Percentiles rank a stretch among this genome's conserved stretches.
Evolutionary conservation across 306 rosid genomes (phyloP).

Genomic region (Glycine latifolia): DNA sequence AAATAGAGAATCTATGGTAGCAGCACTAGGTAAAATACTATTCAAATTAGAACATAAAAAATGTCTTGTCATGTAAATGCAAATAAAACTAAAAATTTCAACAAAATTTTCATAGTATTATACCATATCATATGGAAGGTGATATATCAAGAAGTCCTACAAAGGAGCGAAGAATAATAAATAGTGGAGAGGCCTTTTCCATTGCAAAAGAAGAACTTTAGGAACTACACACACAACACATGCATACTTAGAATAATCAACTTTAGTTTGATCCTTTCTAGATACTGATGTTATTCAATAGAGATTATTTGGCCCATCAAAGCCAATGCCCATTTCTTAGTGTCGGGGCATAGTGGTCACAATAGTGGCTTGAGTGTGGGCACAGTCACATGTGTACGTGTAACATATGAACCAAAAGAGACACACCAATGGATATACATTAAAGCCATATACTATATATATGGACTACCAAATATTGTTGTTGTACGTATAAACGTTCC

Average conservation of each 20-base stretch:
- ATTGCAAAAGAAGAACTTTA: constrained; percentile 37
- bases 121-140: constrained; percentile 41
- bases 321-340: constrained; percentile 45
- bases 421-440: constrained; percentile 35
- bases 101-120: too few species aligned
- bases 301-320: constrained; percentile 52
- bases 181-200: constrained; percentile 58
- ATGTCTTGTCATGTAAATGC: too few species aligned
- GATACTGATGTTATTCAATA: constrained; percentile 55
- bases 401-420: constrained; percentile 41
- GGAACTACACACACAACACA: constrained; percentile 43
- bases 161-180: constrained; percentile 41
- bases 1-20: constrained; percentile 10
- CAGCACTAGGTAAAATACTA: neutral
- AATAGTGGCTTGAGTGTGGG: constrained; percentile 37
- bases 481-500: constrained; percentile 32
- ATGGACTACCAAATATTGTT: constrained; percentile 39
- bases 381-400: constrained; percentile 37
- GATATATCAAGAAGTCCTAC: constrained; percentile 60
- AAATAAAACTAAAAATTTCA: too few species aligned
- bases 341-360: constrained; percentile 46
- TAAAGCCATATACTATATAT: constrained; percentile 13
- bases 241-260: constrained; percentile 46
- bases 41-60: constrained; percentile 5
- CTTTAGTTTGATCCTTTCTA: constrained; percentile 46